These are phyloP conservation scores for Podila minutissima DNA, from an alignment of 192 early-diverging fungal species.

Conservation along the genomic window DNA sequence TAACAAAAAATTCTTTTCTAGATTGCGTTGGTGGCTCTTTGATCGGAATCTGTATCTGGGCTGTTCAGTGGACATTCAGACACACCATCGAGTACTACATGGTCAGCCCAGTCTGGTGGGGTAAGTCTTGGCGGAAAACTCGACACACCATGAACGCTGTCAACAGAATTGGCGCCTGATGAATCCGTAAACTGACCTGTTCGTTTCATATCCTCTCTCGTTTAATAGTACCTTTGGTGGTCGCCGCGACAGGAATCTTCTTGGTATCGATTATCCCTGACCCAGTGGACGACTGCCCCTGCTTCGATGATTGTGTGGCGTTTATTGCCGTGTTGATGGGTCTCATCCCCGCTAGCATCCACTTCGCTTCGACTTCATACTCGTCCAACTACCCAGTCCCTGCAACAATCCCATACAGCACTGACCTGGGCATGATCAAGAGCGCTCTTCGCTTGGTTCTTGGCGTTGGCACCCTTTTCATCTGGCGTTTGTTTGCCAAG, in stretches of 20 bases:
- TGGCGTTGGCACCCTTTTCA: constrained; percentile 62
- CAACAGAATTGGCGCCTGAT: background rate
- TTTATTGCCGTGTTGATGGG: constrained; percentile 73
- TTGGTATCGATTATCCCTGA: constrained; percentile 64
- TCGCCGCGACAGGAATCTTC: constrained; percentile 27
- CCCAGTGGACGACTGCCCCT: constrained; percentile 77
- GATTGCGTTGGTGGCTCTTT: constrained; percentile 68
- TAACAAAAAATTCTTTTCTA: background rate
- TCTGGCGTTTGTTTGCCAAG: constrained; percentile 62
- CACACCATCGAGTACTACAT: constrained; percentile 37
- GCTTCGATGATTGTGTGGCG: constrained; percentile 78
- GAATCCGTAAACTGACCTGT: background rate
- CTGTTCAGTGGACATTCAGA: constrained; percentile 64
- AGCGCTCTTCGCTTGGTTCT: constrained; percentile 27
- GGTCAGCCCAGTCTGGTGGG: constrained; percentile 42
- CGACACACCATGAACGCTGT: background rate
- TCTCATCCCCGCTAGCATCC: constrained; percentile 66
- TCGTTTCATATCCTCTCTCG: background rate
- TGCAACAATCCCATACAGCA: constrained; percentile 51
- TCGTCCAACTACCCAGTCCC: constrained; percentile 40
- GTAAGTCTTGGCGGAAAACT: constrained; percentile 5
- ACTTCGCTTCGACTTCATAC: constrained; percentile 51
- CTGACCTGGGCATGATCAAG: constrained; percentile 31
- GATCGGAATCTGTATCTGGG: constrained; percentile 70
- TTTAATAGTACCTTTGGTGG: constrained; percentile 22